Evolutionary conservation across 495 filamentous ascomycete species (phyloP).

Genomic region (Penicillium ochrochloron): DNA sequence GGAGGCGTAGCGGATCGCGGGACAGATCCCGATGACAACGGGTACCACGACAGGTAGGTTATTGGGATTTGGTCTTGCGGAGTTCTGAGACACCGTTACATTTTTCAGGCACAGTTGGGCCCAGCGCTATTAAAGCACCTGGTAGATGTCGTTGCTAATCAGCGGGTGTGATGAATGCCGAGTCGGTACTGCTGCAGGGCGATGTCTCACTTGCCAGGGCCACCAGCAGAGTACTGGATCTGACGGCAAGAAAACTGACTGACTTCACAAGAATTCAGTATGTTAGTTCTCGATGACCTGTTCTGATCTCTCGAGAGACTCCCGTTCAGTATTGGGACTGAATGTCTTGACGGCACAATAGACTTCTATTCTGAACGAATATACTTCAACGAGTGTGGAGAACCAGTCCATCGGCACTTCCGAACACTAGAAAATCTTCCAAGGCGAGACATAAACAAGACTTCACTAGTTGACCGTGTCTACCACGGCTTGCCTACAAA

Average conservation of each 20-base stretch:
- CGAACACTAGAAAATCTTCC: not conserved
- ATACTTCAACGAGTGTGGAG: not conserved
- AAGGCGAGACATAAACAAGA: not conserved
- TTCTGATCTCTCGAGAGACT: not conserved
- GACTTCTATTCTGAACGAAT: not conserved
- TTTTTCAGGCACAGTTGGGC: constrained; percentile 16
- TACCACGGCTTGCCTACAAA: not conserved
- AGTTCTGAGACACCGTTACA: constrained; percentile 36
- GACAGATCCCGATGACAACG: not conserved
- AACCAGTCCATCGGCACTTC: not conserved
- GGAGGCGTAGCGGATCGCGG: constrained; percentile 1
- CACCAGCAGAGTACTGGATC: not conserved
- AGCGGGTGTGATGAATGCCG: not conserved
- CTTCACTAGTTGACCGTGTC: constrained; percentile 5
- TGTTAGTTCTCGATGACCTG: not conserved
- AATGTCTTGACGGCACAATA: not conserved
- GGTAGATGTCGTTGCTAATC: not conserved
- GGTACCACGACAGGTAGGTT: not conserved
- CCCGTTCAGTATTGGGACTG: not conserved
- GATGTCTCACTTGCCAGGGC: constrained; percentile 16
- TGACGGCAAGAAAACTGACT: not conserved
- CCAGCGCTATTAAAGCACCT: constrained; percentile 11
- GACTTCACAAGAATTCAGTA: not conserved
- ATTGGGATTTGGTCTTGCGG: constrained; percentile 1
- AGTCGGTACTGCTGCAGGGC: not conserved